Conservation (phyloP, 768 basidiomycete species). For the Pulveroboletus sp. region DNA sequence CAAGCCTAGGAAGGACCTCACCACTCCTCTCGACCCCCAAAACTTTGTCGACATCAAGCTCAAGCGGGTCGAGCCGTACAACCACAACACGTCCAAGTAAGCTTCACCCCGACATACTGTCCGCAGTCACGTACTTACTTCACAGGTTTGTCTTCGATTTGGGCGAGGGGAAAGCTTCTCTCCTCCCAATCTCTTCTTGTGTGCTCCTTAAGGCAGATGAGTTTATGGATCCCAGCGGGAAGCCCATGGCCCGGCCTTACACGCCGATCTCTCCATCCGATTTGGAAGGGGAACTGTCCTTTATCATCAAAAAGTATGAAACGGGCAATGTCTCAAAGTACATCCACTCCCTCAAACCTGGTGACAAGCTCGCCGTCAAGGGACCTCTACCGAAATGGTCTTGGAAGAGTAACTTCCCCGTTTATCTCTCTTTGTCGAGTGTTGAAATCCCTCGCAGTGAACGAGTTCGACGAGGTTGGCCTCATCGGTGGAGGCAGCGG, state of each 20-base stretch:
- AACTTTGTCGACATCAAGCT: slow-evolving; percentile 80
- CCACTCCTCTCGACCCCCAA: slow-evolving; percentile 70
- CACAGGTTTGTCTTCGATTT: slow-evolving; percentile 75
- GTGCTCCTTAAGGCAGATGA: slow-evolving; percentile 74
- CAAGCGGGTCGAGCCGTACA: slow-evolving; percentile 78
- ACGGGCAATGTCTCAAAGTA: slow-evolving; percentile 80
- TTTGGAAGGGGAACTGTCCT: slow-evolving; percentile 65
- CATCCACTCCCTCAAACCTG: slow-evolving; percentile 76
- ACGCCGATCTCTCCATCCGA: slow-evolving; percentile 86
- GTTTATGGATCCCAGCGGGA: slow-evolving; percentile 73
- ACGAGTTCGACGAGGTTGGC: slow-evolving; percentile 81
- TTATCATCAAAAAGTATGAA: slow-evolving; percentile 85
- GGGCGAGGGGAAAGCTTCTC: slow-evolving; percentile 70
- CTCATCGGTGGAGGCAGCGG: slow-evolving; percentile 93
- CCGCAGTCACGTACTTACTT: neutral
- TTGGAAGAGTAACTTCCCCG: slow-evolving; percentile 59
- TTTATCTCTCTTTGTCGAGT: neutral
- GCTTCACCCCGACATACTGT: slow-evolving; percentile 15
- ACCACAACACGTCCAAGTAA: slow-evolving; percentile 87
- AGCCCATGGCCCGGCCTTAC: slow-evolving; percentile 87
- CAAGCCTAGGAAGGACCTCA: slow-evolving; percentile 42
- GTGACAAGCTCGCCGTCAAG: slow-evolving; percentile 82
- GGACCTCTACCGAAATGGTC: slow-evolving; percentile 87
- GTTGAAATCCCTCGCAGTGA: slow-evolving; percentile 43
- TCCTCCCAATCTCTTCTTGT: slow-evolving; percentile 75